Evolutionary conservation across 108 stramenopile species (phyloP).

Genomic region (Skeletonema potamos): DNA sequence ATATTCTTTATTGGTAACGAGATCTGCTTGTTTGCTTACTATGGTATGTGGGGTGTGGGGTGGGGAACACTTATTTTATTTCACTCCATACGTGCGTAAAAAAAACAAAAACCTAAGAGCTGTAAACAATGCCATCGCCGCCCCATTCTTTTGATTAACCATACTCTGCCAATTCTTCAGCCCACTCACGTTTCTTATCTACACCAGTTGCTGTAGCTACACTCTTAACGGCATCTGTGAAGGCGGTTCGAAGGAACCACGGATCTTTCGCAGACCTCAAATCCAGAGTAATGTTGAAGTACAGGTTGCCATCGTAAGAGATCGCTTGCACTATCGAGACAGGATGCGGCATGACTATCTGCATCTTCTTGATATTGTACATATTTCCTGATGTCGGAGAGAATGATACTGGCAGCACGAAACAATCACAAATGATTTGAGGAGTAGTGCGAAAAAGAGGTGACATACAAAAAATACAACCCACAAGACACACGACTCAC

Average conservation of each 20-base stretch:
- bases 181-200: background rate
- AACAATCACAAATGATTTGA: no score
- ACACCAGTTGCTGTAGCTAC: slow-evolving; percentile 8
- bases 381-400: background rate
- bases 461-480: no score
- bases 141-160: slow-evolving; percentile 13
- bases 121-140: slow-evolving; percentile 3
- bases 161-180: background rate
- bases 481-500: no score
- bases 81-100: no score
- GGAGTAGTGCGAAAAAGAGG: no score
- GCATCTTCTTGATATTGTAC: slow-evolving; percentile 9
- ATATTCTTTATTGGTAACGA: no score
- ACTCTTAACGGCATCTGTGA: slow-evolving; percentile 9
- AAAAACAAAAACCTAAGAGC: no score
- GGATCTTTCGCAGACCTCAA: slow-evolving; percentile 8
- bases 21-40: no score
- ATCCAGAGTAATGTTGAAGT: slow-evolving; percentile 19
- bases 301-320: slow-evolving; percentile 8
- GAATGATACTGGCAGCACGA: no score
- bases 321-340: background rate
- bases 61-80: no score
- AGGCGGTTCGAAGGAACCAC: slow-evolving; percentile 1
- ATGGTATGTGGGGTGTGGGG: no score
- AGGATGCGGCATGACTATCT: slow-evolving; percentile 26